phyloP scores from a whole-genome alignment of 2,329 filamentous ascomycete genomes.

The Exophiala spinifera region DNA sequence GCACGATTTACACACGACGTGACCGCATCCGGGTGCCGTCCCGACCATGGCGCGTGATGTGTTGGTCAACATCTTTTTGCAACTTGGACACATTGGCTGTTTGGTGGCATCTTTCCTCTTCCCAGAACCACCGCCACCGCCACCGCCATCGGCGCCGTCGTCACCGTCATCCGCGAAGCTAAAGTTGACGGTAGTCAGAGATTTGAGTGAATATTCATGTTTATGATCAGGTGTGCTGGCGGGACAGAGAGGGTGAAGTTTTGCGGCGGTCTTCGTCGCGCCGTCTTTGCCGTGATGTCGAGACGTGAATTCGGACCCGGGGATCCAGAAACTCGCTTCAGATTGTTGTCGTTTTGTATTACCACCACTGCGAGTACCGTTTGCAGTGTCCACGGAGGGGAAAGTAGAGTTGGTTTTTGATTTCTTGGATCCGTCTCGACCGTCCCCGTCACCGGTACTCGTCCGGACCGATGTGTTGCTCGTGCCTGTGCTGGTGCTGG shows the following conservation, averaged over 20 bases:
- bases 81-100: conserved; percentile 70
- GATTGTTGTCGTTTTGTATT: conserved; percentile 43
- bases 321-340: conserved; percentile 83
- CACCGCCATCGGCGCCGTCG: conserved; percentile 29
- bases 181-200: conserved; percentile 73
- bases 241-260: conserved; percentile 71
- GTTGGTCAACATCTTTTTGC: conserved; percentile 78
- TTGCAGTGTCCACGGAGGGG: no score
- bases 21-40: conserved; percentile 71
- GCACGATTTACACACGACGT: conserved; percentile 84
- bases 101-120: no score
- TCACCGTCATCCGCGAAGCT: conserved; percentile 63
- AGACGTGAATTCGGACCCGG: conserved; percentile 65
- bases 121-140: conserved; percentile 30
- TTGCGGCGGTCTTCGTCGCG: conserved; percentile 59
- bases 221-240: conserved; percentile 63
- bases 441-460: no score
- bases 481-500: no score
- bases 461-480: no score
- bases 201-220: conserved; percentile 75
- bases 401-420: conserved; percentile 20
- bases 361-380: no score
- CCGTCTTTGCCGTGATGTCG: conserved; percentile 28
- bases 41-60: conserved; percentile 76
- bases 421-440: conserved; percentile 8